Conservation (phyloP, 108 stramenopile species). For the Fistulifera solaris region DNA sequence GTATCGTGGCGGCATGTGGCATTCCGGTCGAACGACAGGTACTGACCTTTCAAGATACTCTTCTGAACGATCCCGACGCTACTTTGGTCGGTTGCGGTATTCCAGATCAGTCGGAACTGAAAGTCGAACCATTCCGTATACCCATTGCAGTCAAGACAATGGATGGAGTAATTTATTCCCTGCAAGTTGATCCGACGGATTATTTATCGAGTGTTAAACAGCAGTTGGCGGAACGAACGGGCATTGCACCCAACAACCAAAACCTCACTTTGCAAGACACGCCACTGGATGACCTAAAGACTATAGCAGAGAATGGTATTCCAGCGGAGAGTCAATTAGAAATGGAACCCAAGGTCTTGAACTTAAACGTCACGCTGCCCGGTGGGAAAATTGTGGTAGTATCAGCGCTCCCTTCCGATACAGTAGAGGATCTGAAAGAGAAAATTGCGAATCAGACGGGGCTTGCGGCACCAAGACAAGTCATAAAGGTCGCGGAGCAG, state of each 20-base stretch:
- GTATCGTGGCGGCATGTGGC: slow-evolving; percentile 2
- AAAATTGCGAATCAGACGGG: slow-evolving; percentile 15
- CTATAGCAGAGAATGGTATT: slow-evolving; percentile 13
- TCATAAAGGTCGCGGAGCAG: slow-evolving; percentile 11
- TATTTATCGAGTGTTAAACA: slow-evolving; percentile 12
- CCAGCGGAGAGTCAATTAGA: neutral
- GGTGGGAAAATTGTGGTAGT: slow-evolving; percentile 6
- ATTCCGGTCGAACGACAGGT: neutral
- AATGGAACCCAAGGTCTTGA: slow-evolving; percentile 12
- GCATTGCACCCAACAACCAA: slow-evolving; percentile 20
- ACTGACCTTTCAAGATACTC: neutral
- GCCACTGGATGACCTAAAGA: slow-evolving; percentile 14
- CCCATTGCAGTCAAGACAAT: slow-evolving; percentile 11
- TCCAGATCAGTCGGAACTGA: slow-evolving; percentile 3
- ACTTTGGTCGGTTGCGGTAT: neutral
- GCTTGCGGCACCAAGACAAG: slow-evolving; percentile 9
- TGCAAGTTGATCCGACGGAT: slow-evolving; percentile 16
- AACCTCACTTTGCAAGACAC: slow-evolving; percentile 6
- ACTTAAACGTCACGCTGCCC: slow-evolving; percentile 5
- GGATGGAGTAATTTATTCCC: slow-evolving; percentile 2
- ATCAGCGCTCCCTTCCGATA: slow-evolving; percentile 9
- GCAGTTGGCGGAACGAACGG: slow-evolving; percentile 10
- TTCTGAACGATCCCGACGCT: neutral
- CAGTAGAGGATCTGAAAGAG: slow-evolving; percentile 8
- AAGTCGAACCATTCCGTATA: slow-evolving; percentile 10